Percentiles rank a stretch among this genome's conserved stretches.
phyloP scores from a whole-genome alignment of 1,284 basidiomycete genomes.

The Malassezia slooffiae region DNA sequence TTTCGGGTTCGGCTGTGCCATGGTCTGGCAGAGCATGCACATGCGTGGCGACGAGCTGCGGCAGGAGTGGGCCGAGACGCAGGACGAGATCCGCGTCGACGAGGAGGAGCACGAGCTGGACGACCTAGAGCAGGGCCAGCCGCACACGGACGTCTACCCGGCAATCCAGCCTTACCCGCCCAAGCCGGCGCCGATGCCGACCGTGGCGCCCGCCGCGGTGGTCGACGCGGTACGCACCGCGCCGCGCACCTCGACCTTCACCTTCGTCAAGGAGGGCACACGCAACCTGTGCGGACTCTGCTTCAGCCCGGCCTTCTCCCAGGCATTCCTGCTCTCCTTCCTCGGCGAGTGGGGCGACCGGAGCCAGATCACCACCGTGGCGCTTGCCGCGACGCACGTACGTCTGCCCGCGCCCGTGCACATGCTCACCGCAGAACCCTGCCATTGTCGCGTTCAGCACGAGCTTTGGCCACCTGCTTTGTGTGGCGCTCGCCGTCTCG shows the following conservation, averaged over 20 bases:
- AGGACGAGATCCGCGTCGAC: constrained; percentile 60
- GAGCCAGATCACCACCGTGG: constrained; percentile 94
- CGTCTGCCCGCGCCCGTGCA: constrained; percentile 40
- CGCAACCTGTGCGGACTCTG: constrained; percentile 72
- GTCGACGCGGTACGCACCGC: background rate
- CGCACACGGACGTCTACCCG: background rate
- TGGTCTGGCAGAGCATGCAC: constrained; percentile 26
- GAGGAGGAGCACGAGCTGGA: constrained; percentile 66
- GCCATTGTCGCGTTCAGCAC: constrained; percentile 12
- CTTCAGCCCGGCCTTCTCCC: constrained; percentile 84
- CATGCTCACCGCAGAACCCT: background rate
- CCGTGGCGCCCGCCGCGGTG: background rate
- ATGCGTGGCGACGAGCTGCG: constrained; percentile 41
- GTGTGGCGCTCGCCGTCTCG: constrained; percentile 10
- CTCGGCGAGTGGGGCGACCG: constrained; percentile 97
- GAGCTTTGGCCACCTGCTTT: constrained; percentile 12
- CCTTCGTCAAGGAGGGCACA: constrained; percentile 54
- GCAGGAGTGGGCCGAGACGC: constrained; percentile 65
- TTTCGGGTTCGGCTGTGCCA: constrained; percentile 35
- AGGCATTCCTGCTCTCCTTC: constrained; percentile 88
- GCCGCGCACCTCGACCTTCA: background rate
- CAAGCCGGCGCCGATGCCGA: background rate
- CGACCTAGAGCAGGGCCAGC: constrained; percentile 19
- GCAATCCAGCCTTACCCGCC: background rate
- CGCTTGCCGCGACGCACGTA: constrained; percentile 87